phyloP scores from a whole-genome alignment of 495 filamentous ascomycete species.

The Aspergillus baeticus region DNA sequence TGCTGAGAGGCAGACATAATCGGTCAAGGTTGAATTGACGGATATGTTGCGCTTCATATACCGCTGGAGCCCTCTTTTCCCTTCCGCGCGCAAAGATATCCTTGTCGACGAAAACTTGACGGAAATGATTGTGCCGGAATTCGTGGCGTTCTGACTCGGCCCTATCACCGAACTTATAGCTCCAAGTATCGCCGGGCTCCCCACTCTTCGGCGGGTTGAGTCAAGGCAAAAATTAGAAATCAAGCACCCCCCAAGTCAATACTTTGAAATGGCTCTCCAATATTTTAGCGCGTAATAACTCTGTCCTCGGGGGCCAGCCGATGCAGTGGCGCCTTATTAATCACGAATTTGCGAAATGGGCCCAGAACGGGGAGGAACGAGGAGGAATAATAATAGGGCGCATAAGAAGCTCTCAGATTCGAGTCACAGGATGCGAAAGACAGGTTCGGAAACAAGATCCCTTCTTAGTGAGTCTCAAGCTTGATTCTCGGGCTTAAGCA shows the following conservation, averaged over 20 bases:
- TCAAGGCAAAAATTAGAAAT: too few species aligned
- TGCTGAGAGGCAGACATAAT: slow-evolving; percentile 12
- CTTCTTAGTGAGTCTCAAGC: not conserved
- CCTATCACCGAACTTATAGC: too few species aligned
- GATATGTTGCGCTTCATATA: not conserved
- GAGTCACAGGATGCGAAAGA: not conserved
- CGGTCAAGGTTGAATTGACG: not conserved
- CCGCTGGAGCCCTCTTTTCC: not conserved
- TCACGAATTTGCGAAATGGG: too few species aligned
- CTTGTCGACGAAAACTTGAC: not conserved
- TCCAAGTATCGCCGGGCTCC: too few species aligned
- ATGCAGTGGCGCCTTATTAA: too few species aligned
- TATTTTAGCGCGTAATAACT: too few species aligned
- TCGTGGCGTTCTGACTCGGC: not conserved
- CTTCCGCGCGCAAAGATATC: not conserved
- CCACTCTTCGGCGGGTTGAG: too few species aligned
- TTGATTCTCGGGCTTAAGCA: not conserved
- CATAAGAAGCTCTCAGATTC: too few species aligned
- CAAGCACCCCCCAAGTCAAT: too few species aligned
- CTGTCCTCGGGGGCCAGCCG: too few species aligned
- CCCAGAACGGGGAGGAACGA: not conserved
- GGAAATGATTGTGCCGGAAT: not conserved
- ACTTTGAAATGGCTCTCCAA: too few species aligned
- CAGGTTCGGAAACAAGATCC: not conserved
- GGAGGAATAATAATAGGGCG: not conserved